Conservation (phyloP, 2,329 filamentous ascomycete genomes). For the Drechslerella dactyloides region DNA sequence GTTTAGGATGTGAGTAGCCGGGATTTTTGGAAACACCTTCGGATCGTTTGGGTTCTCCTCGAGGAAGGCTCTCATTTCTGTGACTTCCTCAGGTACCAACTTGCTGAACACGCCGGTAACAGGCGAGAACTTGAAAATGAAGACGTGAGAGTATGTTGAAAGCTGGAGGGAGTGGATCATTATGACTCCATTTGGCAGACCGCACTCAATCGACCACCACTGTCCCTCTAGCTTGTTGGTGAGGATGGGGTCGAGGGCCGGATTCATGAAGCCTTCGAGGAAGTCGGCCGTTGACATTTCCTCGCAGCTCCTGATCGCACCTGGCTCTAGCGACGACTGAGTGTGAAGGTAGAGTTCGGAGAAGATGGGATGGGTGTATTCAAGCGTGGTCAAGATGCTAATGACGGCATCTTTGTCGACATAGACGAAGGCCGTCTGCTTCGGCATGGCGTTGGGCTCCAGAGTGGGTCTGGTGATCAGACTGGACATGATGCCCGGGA, state of each 20-base stretch:
- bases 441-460: conserved; percentile 17
- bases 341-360: conserved; percentile 37
- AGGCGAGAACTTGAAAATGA: conserved; percentile 41
- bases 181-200: conserved; percentile 39
- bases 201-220: conserved; percentile 45
- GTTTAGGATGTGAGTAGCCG: neutral
- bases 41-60: conserved; percentile 12
- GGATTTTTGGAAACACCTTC: conserved; percentile 17
- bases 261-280: conserved; percentile 34
- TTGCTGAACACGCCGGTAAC: conserved; percentile 43
- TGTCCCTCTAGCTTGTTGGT: conserved; percentile 18
- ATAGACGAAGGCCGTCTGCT: conserved; percentile 30
- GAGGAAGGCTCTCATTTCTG: conserved; percentile 31
- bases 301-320: conserved; percentile 19
- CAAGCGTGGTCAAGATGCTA: conserved; percentile 25
- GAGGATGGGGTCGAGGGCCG: conserved; percentile 18
- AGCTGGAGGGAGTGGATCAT: conserved; percentile 42
- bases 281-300: conserved; percentile 18
- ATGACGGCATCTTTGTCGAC: conserved; percentile 31
- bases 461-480: conserved; percentile 8
- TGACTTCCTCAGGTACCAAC: conserved; percentile 31
- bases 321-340: conserved; percentile 8
- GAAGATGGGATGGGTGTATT: conserved; percentile 17
- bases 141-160: conserved; percentile 37
- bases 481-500: conserved; percentile 9